phyloP scores from a whole-genome alignment of 2,329 filamentous ascomycete genomes.

The Aureobasidium pullulans region DNA sequence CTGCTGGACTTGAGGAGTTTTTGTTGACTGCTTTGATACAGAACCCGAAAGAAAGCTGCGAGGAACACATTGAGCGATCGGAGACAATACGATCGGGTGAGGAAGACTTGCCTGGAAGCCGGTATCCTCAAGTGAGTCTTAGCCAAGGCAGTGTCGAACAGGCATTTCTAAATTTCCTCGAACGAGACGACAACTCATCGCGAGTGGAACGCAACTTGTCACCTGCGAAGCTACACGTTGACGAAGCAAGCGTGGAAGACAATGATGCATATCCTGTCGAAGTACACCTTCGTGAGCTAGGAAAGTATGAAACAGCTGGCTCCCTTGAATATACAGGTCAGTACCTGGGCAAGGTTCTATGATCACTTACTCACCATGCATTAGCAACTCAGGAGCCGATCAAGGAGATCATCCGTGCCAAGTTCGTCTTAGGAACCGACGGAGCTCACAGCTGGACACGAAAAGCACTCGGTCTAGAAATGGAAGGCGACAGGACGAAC shows the following conservation, averaged over 20 bases:
- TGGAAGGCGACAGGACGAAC: slow-evolving; percentile 23
- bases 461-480: slow-evolving; percentile 19
- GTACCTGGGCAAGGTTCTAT: neutral
- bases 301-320: neutral
- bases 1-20: neutral
- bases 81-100: neutral
- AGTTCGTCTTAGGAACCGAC: slow-evolving; percentile 18
- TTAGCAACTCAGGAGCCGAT: neutral
- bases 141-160: slow-evolving; percentile 4
- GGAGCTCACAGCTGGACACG: slow-evolving; percentile 20
- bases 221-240: neutral
- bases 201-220: neutral
- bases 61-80: neutral
- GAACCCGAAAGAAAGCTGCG: neutral
- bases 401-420: slow-evolving; percentile 14
- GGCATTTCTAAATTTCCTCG: slow-evolving; percentile 2
- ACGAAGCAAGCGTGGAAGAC: neutral
- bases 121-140: slow-evolving; percentile 10
- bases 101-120: slow-evolving; percentile 5
- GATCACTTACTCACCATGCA: no score
- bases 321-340: neutral
- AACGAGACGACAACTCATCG: neutral
- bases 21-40: neutral
- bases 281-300: neutral
- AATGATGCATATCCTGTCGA: neutral